A percentile compares a stretch with the other conserved stretches of the same genome.
phyloP scores from a whole-genome alignment of 495 filamentous ascomycete species.

The Amniculicola lignicola region DNA sequence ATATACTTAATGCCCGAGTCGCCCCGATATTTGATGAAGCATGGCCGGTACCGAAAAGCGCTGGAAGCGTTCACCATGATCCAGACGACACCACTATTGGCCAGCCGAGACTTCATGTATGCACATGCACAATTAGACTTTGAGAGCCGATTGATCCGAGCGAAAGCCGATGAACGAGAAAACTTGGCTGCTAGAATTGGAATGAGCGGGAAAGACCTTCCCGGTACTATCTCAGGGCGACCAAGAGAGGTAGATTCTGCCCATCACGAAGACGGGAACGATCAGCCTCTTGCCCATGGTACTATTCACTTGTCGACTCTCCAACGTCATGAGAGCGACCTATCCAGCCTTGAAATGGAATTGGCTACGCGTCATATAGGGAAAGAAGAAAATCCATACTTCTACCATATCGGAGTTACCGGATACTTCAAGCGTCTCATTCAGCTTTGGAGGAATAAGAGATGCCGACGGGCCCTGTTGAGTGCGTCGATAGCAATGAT shows the following conservation, averaged over 20 bases:
- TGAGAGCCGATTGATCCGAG: slow-evolving; percentile 10
- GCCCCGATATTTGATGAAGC: slow-evolving; percentile 18
- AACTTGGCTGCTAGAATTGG: neutral
- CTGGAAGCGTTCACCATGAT: slow-evolving; percentile 9
- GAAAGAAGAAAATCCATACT: slow-evolving; percentile 12
- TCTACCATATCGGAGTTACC: slow-evolving; percentile 18
- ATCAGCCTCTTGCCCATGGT: too few relatives aligned
- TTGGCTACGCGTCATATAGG: neutral
- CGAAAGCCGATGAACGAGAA: slow-evolving; percentile 2
- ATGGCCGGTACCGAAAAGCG: slow-evolving; percentile 9
- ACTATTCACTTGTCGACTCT: too few relatives aligned
- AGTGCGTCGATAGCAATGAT: slow-evolving; percentile 10
- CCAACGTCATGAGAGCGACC: slow-evolving; percentile 1
- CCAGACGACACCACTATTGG: slow-evolving; percentile 12
- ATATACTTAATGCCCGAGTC: slow-evolving; percentile 20
- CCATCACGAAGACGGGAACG: too few relatives aligned
- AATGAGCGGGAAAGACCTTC: neutral
- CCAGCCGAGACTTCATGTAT: slow-evolving; percentile 18
- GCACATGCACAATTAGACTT: slow-evolving; percentile 17
- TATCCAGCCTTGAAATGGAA: slow-evolving; percentile 3
- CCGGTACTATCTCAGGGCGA: too few relatives aligned
- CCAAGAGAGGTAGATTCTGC: neutral
- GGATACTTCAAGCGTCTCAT: slow-evolving; percentile 9
- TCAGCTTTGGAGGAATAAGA: slow-evolving; percentile 4
- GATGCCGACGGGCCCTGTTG: slow-evolving; percentile 7